These are phyloP conservation scores for Halophytophthora batemanensis DNA, from an alignment of 352 stramenopile genomes.

Conservation along the genomic window DNA sequence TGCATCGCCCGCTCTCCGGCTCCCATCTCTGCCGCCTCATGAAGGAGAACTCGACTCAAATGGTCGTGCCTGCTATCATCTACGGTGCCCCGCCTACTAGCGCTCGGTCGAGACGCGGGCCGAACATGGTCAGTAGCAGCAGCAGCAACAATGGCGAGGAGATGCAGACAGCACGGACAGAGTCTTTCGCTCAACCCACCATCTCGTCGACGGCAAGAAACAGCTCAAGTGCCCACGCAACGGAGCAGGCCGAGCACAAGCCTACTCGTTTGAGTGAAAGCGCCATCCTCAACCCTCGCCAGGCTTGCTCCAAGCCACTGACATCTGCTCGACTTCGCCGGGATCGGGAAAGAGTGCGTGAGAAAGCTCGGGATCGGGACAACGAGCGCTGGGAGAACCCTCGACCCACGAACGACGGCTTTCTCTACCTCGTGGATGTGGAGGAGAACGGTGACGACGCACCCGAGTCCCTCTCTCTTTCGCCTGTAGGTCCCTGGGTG, in stretches of 20 bases:
- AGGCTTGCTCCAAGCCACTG: slow-evolving; percentile 1
- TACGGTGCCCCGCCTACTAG: slow-evolving; percentile 2
- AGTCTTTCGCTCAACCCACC: slow-evolving; percentile 1
- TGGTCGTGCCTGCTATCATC: slow-evolving; percentile 24
- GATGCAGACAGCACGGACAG: neutral
- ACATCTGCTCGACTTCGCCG: slow-evolving; percentile 1
- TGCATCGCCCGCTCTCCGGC: slow-evolving; percentile 24
- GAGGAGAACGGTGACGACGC: slow-evolving; percentile 10
- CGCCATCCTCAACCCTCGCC: slow-evolving; percentile 15
- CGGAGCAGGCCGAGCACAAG: slow-evolving; percentile 3
- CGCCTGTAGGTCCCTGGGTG: slow-evolving; percentile 53
- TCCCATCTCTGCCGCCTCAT: slow-evolving; percentile 14
- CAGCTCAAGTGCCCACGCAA: slow-evolving; percentile 2
- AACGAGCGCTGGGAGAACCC: neutral
- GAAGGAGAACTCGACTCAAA: slow-evolving; percentile 15
- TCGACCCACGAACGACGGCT: slow-evolving; percentile 14
- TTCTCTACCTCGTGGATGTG: slow-evolving; percentile 25
- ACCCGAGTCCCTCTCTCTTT: slow-evolving; percentile 20
- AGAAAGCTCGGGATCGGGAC: slow-evolving; percentile 2
- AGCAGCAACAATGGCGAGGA: neutral
- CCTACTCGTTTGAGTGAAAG: slow-evolving; percentile 3
- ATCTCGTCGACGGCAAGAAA: slow-evolving; percentile 8
- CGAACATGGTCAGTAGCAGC: neutral
- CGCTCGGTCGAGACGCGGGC: neutral
- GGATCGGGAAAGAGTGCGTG: neutral